Evolutionary conservation across 306 rosid genomes (phyloP).

Genomic region (Prunus salicina): DNA sequence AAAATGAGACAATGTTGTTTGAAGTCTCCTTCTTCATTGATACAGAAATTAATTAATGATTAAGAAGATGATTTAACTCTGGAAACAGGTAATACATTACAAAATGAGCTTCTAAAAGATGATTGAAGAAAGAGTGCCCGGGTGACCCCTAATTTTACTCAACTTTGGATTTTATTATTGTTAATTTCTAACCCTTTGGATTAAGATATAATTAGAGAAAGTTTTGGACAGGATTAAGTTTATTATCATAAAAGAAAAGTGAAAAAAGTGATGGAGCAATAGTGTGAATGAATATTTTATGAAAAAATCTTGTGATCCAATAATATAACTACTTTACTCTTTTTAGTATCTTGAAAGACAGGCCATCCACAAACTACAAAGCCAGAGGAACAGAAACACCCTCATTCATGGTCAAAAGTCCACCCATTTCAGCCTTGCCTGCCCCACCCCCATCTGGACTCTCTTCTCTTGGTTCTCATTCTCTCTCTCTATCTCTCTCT

Average conservation of each 20-base stretch:
- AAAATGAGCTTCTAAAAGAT: background rate
- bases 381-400: background rate
- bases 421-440: background rate
- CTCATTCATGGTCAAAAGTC: slow-evolving; percentile 3
- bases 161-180: no score
- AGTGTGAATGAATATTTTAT: background rate
- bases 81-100: background rate
- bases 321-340: background rate
- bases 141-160: no score
- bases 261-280: background rate
- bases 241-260: background rate
- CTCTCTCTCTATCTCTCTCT: background rate
- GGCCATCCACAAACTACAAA: background rate
- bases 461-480: background rate
- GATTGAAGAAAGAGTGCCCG: no score
- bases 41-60: background rate
- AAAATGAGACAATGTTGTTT: background rate
- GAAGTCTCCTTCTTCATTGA: background rate
- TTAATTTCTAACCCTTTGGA: no score
- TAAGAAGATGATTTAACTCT: background rate
- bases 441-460: background rate
- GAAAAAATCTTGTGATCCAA: background rate
- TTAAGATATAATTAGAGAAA: no score
- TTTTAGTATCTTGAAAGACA: background rate
- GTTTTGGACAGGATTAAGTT: background rate